A percentile compares a stretch with the other conserved stretches of the same genome.
Conservation (phyloP, 1,284 basidiomycete genomes). For the Salmacisia buchloeana region DNA sequence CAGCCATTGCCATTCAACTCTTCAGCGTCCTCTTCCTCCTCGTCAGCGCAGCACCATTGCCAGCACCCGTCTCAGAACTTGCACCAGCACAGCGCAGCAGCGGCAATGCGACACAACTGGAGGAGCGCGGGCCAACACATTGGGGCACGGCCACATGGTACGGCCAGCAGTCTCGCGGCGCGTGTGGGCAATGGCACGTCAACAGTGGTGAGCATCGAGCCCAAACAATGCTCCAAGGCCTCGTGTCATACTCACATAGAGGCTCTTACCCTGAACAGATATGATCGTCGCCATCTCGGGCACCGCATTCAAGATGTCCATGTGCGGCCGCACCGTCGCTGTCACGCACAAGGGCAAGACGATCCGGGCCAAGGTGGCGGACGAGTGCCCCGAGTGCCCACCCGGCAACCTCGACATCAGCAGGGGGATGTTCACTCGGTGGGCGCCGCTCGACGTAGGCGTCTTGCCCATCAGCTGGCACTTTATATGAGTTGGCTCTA, state of each 20-base stretch:
- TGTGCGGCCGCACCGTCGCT: conserved; percentile 23
- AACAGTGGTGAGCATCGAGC: not conserved
- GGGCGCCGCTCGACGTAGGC: conserved; percentile 19
- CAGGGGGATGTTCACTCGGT: conserved; percentile 29
- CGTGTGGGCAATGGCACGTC: not conserved
- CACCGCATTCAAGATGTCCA: conserved; percentile 18
- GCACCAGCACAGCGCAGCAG: not conserved
- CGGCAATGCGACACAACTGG: not conserved
- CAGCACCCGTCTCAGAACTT: not conserved
- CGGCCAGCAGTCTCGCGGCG: not conserved
- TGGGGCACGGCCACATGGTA: not conserved
- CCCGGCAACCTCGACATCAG: conserved; percentile 30
- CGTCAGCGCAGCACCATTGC: not conserved
- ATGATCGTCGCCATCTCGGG: conserved; percentile 24
- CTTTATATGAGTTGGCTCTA: too few species aligned
- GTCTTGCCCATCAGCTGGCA: conserved; percentile 25
- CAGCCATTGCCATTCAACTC: not conserved
- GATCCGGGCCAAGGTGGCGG: conserved; percentile 22
- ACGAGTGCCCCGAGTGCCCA: conserved; percentile 35
- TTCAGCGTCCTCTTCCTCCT: not conserved
- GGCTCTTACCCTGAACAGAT: too few species aligned
- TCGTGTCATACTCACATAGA: too few species aligned
- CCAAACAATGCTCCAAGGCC: too few species aligned
- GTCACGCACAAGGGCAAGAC: conserved; percentile 28
- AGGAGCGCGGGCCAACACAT: not conserved